Base-by-base conservation (phyloP, 139 green algal genomes). In the Micractinium conductrix region DNA sequence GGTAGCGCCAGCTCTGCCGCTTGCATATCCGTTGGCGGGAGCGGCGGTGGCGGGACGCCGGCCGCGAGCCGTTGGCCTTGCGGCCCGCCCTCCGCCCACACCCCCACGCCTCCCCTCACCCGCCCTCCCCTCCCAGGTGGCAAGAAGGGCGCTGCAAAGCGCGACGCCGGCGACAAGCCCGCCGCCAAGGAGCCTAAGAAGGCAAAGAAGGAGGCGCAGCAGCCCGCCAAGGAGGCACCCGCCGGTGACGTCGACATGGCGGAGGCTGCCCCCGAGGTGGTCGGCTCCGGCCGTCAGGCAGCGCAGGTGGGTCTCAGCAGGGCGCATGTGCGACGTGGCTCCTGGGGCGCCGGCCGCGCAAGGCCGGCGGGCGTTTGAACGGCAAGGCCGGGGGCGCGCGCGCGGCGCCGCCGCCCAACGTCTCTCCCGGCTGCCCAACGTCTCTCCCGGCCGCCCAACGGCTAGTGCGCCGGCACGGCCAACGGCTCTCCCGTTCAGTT, bases 211-310 rank as follows among this genome's bases (percentile, higher is more conserved):
- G 48, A 42, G 62, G 14, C 30, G 38, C 44, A 58, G 75, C 37
- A 33, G 12, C 37, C 40, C 14, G 16, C 24, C 24, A 33, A 87
- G 44, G 50, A 73, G 26, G 63, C 50, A 42, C 74, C 63, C 16
- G 60, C 43, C 9, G 68, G 16, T 1, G 74, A 78, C 40, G 62
- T 58, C 26, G 85, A 88, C 43, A 65, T 79, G 71, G 81, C 65
- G 35, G 74, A 83, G 68, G 58, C 80, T 21, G 68, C 37, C 4
- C 38, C 7, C 68, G 40, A 76, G n/a, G 37, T 80, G 14, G 87
- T 91, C 10, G 88, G 89, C 26, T 93, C 90, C 67, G 90, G 89
- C 60, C 81, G 91, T 22, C 82, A 85, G 38, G 91, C 87, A 17
- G 90, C 90, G 0, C 86, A 92, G 85, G 85, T 81, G 21, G 26